Conservation (phyloP, 345 rosid genomes). For the Populus alba region DNA sequence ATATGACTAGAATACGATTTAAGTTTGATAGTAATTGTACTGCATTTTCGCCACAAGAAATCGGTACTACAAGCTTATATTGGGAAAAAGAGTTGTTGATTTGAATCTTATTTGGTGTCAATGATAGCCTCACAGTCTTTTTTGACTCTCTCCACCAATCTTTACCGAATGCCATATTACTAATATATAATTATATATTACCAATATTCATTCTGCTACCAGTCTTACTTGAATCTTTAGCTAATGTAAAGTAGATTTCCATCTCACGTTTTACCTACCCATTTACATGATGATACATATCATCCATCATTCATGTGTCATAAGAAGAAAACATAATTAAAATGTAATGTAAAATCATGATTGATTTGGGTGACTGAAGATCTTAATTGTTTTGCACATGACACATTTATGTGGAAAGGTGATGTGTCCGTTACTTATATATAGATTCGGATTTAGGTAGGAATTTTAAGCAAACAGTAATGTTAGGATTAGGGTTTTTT, state of each 20-base stretch:
- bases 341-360: too few species aligned
- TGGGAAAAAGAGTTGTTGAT: background rate
- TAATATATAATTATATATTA: too few species aligned
- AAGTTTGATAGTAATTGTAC: background rate
- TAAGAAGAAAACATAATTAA: too few species aligned
- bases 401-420: too few species aligned
- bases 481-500: too few species aligned
- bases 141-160: conserved; percentile 10
- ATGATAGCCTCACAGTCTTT: too few species aligned
- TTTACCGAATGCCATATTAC: background rate
- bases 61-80: background rate
- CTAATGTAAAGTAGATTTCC: background rate
- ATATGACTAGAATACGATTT: background rate
- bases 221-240: background rate
- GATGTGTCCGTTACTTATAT: too few species aligned
- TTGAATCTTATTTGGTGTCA: background rate
- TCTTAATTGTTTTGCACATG: too few species aligned
- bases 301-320: background rate
- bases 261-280: background rate
- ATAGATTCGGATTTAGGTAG: too few species aligned
- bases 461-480: too few species aligned
- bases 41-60: background rate
- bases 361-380: too few species aligned
- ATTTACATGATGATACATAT: too few species aligned
- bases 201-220: background rate